phyloP scores from a whole-genome alignment of 1,284 basidiomycete genomes.

The Fomitopsis pinicola region DNA sequence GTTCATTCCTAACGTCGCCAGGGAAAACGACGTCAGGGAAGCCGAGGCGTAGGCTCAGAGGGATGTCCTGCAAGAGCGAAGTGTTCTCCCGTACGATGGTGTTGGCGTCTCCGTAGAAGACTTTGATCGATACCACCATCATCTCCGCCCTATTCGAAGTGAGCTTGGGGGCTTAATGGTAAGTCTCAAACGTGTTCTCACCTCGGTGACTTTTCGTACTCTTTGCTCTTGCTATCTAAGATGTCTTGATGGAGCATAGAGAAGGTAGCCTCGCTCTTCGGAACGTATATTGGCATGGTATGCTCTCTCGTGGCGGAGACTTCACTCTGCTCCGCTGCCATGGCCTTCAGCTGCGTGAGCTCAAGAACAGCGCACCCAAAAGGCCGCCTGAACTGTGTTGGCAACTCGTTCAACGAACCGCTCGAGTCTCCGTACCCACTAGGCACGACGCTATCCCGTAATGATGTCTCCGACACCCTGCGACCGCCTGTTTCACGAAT shows the following conservation, averaged over 20 bases:
- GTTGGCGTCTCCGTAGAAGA: conserved; percentile 79
- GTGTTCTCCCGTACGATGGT: conserved; percentile 83
- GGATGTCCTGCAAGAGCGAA: conserved; percentile 79
- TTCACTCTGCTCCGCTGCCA: conserved; percentile 57
- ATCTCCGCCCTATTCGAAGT: conserved; percentile 63
- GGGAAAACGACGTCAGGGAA: conserved; percentile 98
- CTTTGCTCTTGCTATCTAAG: conserved; percentile 74
- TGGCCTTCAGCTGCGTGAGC: conserved; percentile 71
- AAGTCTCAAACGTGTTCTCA: conserved; percentile 30
- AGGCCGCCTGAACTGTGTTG: conserved; percentile 71
- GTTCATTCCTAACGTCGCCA: conserved; percentile 87
- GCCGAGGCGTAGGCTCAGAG: conserved; percentile 85
- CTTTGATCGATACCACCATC: conserved; percentile 85
- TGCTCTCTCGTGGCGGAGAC: conserved; percentile 67
- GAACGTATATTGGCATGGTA: conserved; percentile 86
- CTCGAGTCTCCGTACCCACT: neutral
- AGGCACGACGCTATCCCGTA: neutral
- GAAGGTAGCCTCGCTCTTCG: conserved; percentile 82
- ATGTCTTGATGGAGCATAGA: conserved; percentile 96
- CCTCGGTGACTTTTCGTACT: conserved; percentile 84
- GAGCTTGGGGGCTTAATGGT: neutral
- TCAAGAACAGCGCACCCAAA: conserved; percentile 94
- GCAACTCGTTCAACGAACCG: conserved; percentile 16
- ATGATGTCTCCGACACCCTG: conserved; percentile 44
- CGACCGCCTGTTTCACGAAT: conserved; percentile 38